Evolutionary conservation across 768 basidiomycete species (phyloP), one percentile per base, ranked within the genome.

Genomic region (Pisolithus marmoratus): DNA sequence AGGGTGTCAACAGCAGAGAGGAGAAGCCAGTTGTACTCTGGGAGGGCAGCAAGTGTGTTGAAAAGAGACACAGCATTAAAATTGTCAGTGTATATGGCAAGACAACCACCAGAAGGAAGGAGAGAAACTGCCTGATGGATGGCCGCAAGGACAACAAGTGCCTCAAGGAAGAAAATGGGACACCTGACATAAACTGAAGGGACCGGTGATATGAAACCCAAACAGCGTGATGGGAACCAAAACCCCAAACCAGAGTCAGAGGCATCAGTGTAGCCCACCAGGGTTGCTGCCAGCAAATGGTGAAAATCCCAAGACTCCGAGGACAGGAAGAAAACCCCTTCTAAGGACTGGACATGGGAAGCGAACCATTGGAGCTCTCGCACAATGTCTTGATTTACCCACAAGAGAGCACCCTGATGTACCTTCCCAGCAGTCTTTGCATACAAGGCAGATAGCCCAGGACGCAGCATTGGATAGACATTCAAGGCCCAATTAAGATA

Each of bases 401-500:
- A 58, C 1, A 60, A 3, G 0, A 40, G 49, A 0, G 55, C 53
- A n/a, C n/a, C n/a, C n/a, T n/a, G n/a, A n/a, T n/a, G n/a, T n/a
- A n/a, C n/a, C n/a, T n/a, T n/a, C n/a, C n/a, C n/a, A n/a, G n/a
- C n/a, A n/a, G 69, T 70, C 48, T 76, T 75, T 0, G 54, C 48
- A 52, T 77, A 78, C 0, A 75, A 3, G 0, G 58, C 52, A 14
- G 50, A 67, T 0, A 79, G 58, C 0, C 56, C 62, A 0, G 74
- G 75, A 0, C 61, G 57, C 0, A 78, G 58, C 0, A 69, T 51
- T 0, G 74, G 74, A 43, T 60, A 73, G 2, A 68, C 68, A 46
- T 76, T 77, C 20, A 5, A 73, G 51, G 19, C 48, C 73, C 75
- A 77, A 50, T 74, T 77, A 12, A 70, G 37, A 55, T 64, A 70